Conservation (phyloP, 2,329 filamentous ascomycete genomes). For the Neonectria sp. region DNA sequence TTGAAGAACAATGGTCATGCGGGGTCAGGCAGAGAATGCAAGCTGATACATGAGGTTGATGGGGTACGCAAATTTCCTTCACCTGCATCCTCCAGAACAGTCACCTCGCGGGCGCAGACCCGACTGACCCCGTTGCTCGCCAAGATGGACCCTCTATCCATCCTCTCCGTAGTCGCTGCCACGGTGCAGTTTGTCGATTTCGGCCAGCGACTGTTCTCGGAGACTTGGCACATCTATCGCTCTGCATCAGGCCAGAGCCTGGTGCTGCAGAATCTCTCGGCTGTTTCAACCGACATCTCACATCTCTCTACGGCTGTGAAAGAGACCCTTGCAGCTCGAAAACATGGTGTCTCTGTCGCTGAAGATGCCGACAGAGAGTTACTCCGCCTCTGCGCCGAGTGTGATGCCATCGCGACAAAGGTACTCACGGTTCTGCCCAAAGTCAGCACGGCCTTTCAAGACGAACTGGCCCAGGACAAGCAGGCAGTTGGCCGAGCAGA, state of each 20-base stretch:
- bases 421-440: neutral
- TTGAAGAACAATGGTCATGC: too few species aligned
- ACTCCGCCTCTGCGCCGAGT: constrained; percentile 8
- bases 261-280: constrained; percentile 1
- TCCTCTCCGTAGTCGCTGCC: neutral
- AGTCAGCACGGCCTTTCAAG: neutral
- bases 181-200: neutral
- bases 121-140: too few species aligned
- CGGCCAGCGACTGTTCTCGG: constrained; percentile 8
- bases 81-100: too few species aligned
- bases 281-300: constrained; percentile 12
- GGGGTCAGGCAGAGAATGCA: too few species aligned
- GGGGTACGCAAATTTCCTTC: too few species aligned
- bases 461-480: neutral
- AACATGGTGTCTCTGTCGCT: neutral
- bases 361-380: neutral
- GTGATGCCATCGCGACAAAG: constrained; percentile 2
- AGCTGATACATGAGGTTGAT: too few species aligned
- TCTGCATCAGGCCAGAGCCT: constrained; percentile 14
- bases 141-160: constrained; percentile 2
- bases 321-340: neutral
- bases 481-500: neutral
- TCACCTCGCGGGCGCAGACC: too few species aligned
- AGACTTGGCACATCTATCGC: constrained; percentile 20
- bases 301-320: neutral